A percentile compares a stretch with the other conserved stretches of the same genome.
Evolutionary conservation across 345 rosid species (phyloP).

Genomic region (Salix viminalis): DNA sequence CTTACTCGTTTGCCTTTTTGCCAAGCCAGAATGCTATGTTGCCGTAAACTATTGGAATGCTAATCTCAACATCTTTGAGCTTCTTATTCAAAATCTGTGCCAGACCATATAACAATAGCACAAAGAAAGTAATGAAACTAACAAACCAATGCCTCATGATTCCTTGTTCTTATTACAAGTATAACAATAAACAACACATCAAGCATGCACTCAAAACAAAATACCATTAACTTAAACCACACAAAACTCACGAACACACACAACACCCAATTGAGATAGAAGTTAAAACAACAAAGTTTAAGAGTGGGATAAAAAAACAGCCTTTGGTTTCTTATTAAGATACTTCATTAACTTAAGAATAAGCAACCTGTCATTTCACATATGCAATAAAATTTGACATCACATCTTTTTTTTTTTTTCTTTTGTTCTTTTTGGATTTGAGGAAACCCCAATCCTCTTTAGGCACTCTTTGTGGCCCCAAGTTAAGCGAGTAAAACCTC

Average conservation of each 20-base stretch:
- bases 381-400: background rate
- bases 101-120: slow-evolving; percentile 2
- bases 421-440: too few relatives aligned
- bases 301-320: background rate
- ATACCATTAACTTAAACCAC: background rate
- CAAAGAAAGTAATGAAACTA: background rate
- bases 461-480: too few relatives aligned
- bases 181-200: background rate
- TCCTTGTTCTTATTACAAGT: background rate
- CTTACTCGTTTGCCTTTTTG: slow-evolving; percentile 80
- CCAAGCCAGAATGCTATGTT: slow-evolving; percentile 78
- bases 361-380: background rate
- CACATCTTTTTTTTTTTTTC: too few relatives aligned
- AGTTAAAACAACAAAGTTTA: background rate
- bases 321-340: background rate
- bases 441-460: too few relatives aligned
- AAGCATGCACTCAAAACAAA: background rate
- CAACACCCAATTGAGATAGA: background rate
- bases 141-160: background rate
- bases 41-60: slow-evolving; percentile 70
- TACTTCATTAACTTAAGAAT: background rate
- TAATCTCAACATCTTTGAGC: slow-evolving; percentile 66
- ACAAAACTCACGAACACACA: background rate
- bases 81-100: slow-evolving; percentile 47
- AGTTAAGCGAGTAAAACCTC: too few relatives aligned